These are phyloP conservation scores for Penicillium frequentans DNA, from an alignment of 2,329 filamentous ascomycete genomes.

Conservation along the genomic window DNA sequence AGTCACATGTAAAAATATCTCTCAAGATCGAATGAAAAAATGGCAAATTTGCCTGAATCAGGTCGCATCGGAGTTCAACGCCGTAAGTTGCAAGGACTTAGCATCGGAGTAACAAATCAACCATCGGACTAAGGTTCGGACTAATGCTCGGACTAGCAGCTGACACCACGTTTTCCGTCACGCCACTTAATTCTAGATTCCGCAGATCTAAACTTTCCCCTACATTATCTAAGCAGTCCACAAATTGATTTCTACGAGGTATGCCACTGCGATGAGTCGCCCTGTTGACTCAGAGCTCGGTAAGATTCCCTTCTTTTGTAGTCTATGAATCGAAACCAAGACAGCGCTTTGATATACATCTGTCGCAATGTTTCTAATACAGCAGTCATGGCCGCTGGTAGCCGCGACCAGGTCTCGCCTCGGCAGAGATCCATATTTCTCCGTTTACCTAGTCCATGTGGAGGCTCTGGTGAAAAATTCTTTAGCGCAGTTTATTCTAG, in stretches of 20 bases:
- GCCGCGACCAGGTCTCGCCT: background rate
- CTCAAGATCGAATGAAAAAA: fast-evolving
- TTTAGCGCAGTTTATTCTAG: background rate
- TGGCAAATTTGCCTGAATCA: background rate
- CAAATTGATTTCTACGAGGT: background rate
- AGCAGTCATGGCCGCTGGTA: background rate
- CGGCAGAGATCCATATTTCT: background rate
- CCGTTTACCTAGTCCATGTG: background rate
- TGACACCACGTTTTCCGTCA: background rate
- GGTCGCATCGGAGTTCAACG: background rate
- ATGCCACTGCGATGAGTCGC: background rate
- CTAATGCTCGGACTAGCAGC: slow-evolving; percentile 11
- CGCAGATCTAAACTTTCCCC: background rate
- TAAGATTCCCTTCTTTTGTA: background rate
- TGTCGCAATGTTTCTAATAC: background rate
- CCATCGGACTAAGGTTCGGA: slow-evolving; percentile 11
- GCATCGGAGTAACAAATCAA: background rate
- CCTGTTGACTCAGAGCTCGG: background rate
- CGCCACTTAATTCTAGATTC: slow-evolving; percentile 4
- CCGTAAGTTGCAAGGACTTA: background rate
- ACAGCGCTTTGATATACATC: background rate
- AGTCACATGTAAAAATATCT: background rate
- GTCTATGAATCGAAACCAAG: background rate
- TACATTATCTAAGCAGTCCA: background rate
- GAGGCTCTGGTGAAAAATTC: background rate